Conservation (phyloP, 1,139 yeast species). For the Debaryomyces sp. region DNA sequence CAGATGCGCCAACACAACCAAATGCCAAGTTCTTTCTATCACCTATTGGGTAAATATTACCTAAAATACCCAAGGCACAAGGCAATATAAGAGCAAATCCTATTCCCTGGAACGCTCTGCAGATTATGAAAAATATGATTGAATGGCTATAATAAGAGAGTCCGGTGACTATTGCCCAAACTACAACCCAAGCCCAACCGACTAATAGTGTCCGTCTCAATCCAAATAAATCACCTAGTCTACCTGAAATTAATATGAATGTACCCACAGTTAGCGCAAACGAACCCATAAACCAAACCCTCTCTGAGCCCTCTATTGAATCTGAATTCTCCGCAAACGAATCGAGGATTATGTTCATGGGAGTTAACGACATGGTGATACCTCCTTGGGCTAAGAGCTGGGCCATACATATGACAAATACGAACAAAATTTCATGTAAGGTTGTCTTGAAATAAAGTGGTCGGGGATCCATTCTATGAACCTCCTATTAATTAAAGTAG, state of each 20-base stretch:
- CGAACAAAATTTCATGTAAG: constrained; percentile 32
- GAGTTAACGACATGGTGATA: constrained; percentile 41
- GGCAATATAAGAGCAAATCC: constrained; percentile 58
- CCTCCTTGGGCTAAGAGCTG: constrained; percentile 44
- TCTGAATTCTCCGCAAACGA: constrained; percentile 24
- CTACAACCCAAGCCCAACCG: constrained; percentile 48
- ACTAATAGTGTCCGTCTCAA: constrained; percentile 41
- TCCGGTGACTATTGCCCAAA: constrained; percentile 54
- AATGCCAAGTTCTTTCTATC: constrained; percentile 54
- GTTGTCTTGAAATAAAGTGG: constrained; percentile 18
- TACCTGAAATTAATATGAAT: constrained; percentile 52
- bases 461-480: constrained; percentile 10
- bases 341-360: constrained; percentile 39
- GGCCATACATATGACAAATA: constrained; percentile 38
- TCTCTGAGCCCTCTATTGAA: constrained; percentile 21
- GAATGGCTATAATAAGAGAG: constrained; percentile 45
- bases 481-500: not conserved
- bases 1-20: constrained; percentile 55
- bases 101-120: constrained; percentile 57
- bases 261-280: constrained; percentile 60
- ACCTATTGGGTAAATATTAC: constrained; percentile 48
- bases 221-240: constrained; percentile 58
- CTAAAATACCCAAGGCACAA: constrained; percentile 54
- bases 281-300: constrained; percentile 61
- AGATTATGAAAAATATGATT: constrained; percentile 49